Base-by-base conservation (phyloP, 2,329 filamentous ascomycete species). In the Hymenoscyphus fraxineus region DNA sequence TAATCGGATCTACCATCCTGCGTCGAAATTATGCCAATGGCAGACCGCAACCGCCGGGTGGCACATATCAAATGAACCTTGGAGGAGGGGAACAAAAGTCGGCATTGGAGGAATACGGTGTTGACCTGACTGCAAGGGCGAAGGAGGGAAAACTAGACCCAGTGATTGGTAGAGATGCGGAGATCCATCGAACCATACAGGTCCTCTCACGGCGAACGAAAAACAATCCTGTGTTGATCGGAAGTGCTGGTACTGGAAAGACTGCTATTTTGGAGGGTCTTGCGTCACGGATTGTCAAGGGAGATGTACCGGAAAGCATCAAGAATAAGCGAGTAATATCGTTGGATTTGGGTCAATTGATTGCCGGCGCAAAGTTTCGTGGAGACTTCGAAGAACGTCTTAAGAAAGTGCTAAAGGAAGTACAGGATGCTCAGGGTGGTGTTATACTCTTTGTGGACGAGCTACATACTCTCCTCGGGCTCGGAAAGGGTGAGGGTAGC, bases 391-490 rank as follows among this genome's bases (percentile, higher is more conserved):
- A 99, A 76, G 95, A 99, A 76, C 84, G 95, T 54, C 76, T 98
- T 65, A 98, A 98, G 77, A 89, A 89, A 69, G 93, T 98, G 1
- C 77, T 99, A 74, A 93, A 90, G 72, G 95, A 98, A 76, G 93
- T 74, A 1, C 87, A 96, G 76, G 88, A 96, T 68, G 91, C 94
- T 1, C 83, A 97, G 60, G 95, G 95, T 40, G 87, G 91, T 63
- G 89, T 98, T 4, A 97, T 99, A 55, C 81, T 99, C 2, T 98
- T 99, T 78, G 91, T 98, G 61, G 95, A 98, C 73, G 95, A 98
- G 75, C 80, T 98, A 51, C 95, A 99, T 75, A 96, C 89, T 1
- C 81, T 99, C 0, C 85, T 98, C 1, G 95, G 95, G 0, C 82
- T 98, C 6, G 95, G 95, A 22, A 98, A 98, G 77, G 92, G 93